These are phyloP conservation scores for Fusarium algeriense DNA, from an alignment of 2,329 filamentous ascomycete species.

Conservation along the genomic window DNA sequence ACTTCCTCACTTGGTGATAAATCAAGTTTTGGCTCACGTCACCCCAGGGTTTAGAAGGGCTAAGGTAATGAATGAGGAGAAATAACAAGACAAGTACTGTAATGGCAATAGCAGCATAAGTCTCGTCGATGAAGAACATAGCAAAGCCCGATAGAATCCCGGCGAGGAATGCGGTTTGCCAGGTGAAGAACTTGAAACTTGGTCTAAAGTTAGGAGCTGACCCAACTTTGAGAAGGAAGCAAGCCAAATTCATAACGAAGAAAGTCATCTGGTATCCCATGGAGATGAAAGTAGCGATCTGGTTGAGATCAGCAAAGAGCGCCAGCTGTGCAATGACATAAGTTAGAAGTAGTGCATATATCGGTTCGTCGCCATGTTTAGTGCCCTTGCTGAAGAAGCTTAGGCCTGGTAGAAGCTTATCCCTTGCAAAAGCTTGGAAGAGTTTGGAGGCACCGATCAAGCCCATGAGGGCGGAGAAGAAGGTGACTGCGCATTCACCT, in stretches of 20 bases:
- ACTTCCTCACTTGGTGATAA: conserved; percentile 87
- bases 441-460: conserved; percentile 88
- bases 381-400: conserved; percentile 80
- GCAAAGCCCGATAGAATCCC: conserved; percentile 80
- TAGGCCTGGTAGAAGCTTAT: conserved; percentile 82
- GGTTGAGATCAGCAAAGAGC: conserved; percentile 85
- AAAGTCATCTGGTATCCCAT: conserved; percentile 97
- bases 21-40: conserved; percentile 92
- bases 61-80: conserved; percentile 85
- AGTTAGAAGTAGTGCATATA: conserved; percentile 80
- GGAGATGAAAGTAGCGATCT: conserved; percentile 89
- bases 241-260: conserved; percentile 87
- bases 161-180: conserved; percentile 82
- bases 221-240: conserved; percentile 86
- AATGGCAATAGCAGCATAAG: conserved; percentile 82
- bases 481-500: conserved; percentile 84
- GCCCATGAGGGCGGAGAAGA: conserved; percentile 90
- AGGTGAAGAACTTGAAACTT: conserved; percentile 90
- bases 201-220: conserved; percentile 91
- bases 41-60: conserved; percentile 88
- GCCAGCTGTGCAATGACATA: conserved; percentile 82
- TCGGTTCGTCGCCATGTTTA: conserved; percentile 77
- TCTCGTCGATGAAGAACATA: conserved; percentile 91
- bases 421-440: conserved; percentile 83
- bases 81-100: conserved; percentile 82